Percentiles rank a stretch among this genome's conserved stretches.
phyloP scores from a whole-genome alignment of 208 protist species.

The Strigomonas oncopelti region DNA sequence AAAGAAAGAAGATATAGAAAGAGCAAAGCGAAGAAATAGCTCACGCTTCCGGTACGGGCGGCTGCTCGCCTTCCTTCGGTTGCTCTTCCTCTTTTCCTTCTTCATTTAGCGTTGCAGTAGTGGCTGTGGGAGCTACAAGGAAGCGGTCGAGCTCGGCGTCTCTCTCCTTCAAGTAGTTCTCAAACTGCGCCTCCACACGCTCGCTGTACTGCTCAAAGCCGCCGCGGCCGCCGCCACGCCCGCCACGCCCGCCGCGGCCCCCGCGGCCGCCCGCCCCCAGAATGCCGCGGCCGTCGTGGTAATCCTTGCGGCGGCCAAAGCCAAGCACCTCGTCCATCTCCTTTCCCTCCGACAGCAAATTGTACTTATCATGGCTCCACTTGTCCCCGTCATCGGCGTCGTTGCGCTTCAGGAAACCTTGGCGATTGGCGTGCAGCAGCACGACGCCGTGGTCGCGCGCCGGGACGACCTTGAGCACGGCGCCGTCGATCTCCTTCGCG shows the following conservation, averaged over 20 bases:
- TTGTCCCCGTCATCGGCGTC: conserved; percentile 14
- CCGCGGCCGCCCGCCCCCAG: conserved; percentile 10
- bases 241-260: conserved; percentile 23
- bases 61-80: neutral
- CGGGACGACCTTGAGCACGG: conserved; percentile 57
- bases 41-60: neutral
- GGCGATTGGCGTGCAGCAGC: conserved; percentile 37
- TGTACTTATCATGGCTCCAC: conserved; percentile 81
- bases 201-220: conserved; percentile 12
- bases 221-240: conserved; percentile 16
- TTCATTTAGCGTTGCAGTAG: neutral
- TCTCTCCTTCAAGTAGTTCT: conserved; percentile 52
- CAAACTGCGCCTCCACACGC: conserved; percentile 42
- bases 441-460: conserved; percentile 83
- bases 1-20: neutral
- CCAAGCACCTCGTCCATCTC: conserved; percentile 55
- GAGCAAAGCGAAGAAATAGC: neutral
- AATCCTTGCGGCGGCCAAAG: conserved; percentile 12
- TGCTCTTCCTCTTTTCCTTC: conserved; percentile 4
- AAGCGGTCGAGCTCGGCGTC: conserved; percentile 16
- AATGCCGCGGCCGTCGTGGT: conserved; percentile 31
- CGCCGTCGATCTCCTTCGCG: conserved; percentile 54
- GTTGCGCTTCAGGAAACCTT: neutral
- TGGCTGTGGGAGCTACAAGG: conserved; percentile 1
- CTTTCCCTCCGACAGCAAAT: conserved; percentile 48